phyloP scores from a whole-genome alignment of 2,329 filamentous ascomycete species.

The Westerdykella ornata region DNA sequence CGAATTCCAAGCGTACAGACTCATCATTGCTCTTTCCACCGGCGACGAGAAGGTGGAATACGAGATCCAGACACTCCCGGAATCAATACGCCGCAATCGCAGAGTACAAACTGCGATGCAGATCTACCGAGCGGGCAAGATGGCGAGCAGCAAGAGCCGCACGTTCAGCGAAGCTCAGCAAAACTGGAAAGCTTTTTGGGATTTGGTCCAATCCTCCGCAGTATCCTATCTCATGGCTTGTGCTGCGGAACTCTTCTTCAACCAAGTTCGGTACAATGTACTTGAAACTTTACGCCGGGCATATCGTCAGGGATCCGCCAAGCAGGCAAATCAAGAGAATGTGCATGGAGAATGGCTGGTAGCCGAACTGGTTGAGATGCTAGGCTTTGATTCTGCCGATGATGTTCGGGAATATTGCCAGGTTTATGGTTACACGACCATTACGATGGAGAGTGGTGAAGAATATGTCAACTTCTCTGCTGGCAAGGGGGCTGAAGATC shows the following conservation, averaged over 20 bases:
- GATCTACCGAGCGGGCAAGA: slow-evolving; percentile 51
- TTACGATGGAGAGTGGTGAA: slow-evolving; percentile 40
- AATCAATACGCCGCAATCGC: slow-evolving; percentile 44
- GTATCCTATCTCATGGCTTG: slow-evolving; percentile 59
- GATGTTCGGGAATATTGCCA: slow-evolving; percentile 51
- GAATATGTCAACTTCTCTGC: slow-evolving; percentile 50
- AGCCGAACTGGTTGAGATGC: slow-evolving; percentile 44
- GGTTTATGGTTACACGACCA: slow-evolving; percentile 48
- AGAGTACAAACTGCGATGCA: slow-evolving; percentile 53
- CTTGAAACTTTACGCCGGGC: slow-evolving; percentile 51
- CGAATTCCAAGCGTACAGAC: slow-evolving; percentile 59
- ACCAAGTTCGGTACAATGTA: slow-evolving; percentile 50
- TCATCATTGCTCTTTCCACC: slow-evolving; percentile 42
- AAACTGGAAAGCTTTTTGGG: slow-evolving; percentile 55
- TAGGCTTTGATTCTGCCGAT: slow-evolving; percentile 52
- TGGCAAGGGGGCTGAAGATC: slow-evolving; percentile 19
- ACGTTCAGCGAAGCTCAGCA: slow-evolving; percentile 50
- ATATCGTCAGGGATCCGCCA: slow-evolving; percentile 47
- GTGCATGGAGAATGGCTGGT: slow-evolving; percentile 47
- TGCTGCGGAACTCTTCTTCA: slow-evolving; percentile 58
- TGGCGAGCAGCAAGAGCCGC: slow-evolving; percentile 48
- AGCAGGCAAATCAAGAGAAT: slow-evolving; percentile 39
- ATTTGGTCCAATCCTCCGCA: slow-evolving; percentile 47
- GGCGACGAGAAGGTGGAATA: slow-evolving; percentile 50
- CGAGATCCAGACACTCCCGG: slow-evolving; percentile 51